Evolutionary conservation across 2,329 filamentous ascomycete species (phyloP).

Genomic region (Pestalotiopsis sp.): DNA sequence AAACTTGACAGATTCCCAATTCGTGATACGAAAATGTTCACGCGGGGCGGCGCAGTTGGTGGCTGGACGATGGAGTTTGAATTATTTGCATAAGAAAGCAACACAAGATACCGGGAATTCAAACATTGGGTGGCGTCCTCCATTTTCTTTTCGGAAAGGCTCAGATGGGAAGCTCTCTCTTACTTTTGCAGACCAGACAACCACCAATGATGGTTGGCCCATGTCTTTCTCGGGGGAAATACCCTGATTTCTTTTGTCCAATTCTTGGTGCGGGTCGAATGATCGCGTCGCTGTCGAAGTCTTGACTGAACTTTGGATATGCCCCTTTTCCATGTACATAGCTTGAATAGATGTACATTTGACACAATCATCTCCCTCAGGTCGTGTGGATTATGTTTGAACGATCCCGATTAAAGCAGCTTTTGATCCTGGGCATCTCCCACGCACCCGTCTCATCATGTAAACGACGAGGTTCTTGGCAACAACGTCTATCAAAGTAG

Average conservation of each 20-base stretch:
- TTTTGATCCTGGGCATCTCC: too few species aligned
- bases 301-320: neutral
- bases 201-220: neutral
- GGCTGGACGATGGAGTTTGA: neutral
- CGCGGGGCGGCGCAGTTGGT: neutral
- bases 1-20: too few species aligned
- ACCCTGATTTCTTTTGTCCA: neutral
- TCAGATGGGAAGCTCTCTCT: neutral
- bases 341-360: neutral
- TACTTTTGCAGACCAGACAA: neutral
- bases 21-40: neutral
- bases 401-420: too few species aligned
- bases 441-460: too few species aligned
- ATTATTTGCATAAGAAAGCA: conserved; percentile 7
- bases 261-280: neutral
- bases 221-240: neutral
- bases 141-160: neutral
- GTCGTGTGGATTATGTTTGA: neutral
- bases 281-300: neutral
- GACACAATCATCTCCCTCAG: neutral
- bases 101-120: neutral
- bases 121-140: conserved; percentile 5
- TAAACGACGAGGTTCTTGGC: too few species aligned
- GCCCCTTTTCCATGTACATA: neutral
- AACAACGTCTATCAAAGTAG: too few species aligned